Percentiles rank a stretch among this genome's conserved stretches.
These are phyloP conservation scores for Globisporangium paroecandrum DNA, from an alignment of 352 stramenopile species.

Conservation along the genomic window DNA sequence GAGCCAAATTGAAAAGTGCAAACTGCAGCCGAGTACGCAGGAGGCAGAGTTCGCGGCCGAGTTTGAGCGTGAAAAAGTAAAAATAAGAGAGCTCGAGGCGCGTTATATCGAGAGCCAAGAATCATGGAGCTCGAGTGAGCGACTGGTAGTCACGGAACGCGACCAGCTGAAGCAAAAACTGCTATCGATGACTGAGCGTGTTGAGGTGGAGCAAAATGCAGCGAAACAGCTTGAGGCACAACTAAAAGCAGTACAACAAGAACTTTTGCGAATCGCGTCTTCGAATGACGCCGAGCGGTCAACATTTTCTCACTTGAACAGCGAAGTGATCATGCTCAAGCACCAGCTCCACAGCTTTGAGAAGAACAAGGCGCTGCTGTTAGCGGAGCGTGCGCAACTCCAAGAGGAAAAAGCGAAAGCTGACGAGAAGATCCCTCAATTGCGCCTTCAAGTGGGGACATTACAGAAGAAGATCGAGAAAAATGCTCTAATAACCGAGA, in stretches of 20 bases:
- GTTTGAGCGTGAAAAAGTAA: conserved; percentile 25
- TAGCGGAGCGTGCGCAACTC: conserved; percentile 37
- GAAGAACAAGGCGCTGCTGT: conserved; percentile 37
- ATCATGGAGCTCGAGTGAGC: conserved; percentile 35
- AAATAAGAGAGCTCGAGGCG: conserved; percentile 43
- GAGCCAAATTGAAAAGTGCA: conserved; percentile 51
- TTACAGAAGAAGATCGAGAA: conserved; percentile 40
- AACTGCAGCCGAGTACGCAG: conserved; percentile 33
- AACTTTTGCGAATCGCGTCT: conserved; percentile 40
- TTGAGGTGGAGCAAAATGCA: conserved; percentile 35
- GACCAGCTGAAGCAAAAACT: conserved; percentile 60
- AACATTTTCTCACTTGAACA: conserved; percentile 30
- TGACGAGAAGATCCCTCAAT: conserved; percentile 29
- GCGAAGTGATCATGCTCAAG: conserved; percentile 57
- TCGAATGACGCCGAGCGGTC: conserved; percentile 34
- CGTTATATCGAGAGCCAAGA: conserved; percentile 29
- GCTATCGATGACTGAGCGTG: conserved; percentile 28
- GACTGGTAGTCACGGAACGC: conserved; percentile 34
- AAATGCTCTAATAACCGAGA: conserved; percentile 28
- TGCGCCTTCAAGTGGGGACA: conserved; percentile 31
- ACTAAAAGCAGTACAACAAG: conserved; percentile 39
- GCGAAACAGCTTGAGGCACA: conserved; percentile 44
- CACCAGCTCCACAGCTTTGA: conserved; percentile 43
- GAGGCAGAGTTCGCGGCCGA: conserved; percentile 28
- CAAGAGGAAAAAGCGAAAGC: conserved; percentile 33